Base-by-base conservation (phyloP, 1,284 basidiomycete genomes). In the Neonothopanus nambi region DNA sequence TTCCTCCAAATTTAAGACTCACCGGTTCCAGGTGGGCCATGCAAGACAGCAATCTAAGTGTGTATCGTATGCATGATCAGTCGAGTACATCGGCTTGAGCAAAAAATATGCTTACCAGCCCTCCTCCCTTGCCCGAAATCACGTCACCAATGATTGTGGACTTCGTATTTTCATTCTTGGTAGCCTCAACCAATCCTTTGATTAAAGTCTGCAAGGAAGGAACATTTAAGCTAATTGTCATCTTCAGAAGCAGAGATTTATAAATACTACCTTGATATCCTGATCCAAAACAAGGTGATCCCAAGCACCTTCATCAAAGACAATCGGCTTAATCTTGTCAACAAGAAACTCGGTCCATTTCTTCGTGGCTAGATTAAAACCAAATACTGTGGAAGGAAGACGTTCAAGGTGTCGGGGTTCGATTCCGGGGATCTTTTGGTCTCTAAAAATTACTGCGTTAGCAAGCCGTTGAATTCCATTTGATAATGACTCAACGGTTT, bases 1-100 rank as follows among this genome's bases (percentile, higher is more conserved):
- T 8, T 23, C 18, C 6, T 3, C n/a, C 7, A 41, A 24, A 38
- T 13, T 40, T 42, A 28, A n/a, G n/a, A n/a, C 26, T 28, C 26
- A 28, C 52, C 52, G 4, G 57, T 56, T 39, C 55, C 55, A 2
- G 55, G 55, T 23, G 51, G 51, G 9, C 55, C 55, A 28, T 57
- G 52, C 21, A 57, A 28, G 21, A 54, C 52, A 21, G 52, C 36
- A 36, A 46, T 48, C 52, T 54, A 24, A 11, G 2, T 18, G 18
- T 5, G 15, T n/a, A n/a, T n/a, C n/a, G n/a, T n/a, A n/a, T n/a
- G n/a, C n/a, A 30, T 12, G 9, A 13, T 28, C 21, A 21, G 5
- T 30, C 5, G 3, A 41, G 20, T 13, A 35, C 4, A 3, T 9
- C 5, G 23, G 21, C n/a, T 24, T 8, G 11, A 28, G 26, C 9